Conservation (phyloP, 805 yeast species). For the Candida ovalis region DNA sequence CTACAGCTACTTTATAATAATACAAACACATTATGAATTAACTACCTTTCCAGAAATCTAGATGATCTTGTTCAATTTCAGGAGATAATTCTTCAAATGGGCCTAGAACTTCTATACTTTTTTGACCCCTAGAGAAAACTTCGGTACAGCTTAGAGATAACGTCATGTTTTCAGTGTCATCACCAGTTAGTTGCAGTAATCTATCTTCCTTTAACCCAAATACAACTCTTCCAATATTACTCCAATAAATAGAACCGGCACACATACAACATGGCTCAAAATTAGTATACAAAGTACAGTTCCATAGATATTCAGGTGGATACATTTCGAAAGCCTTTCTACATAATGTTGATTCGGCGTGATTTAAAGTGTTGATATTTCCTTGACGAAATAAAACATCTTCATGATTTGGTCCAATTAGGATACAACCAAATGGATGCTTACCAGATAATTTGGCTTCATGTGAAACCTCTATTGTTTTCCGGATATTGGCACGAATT, state of each 20-base stretch:
- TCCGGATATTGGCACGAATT: slow-evolving; percentile 6
- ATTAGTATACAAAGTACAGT: slow-evolving; percentile 28
- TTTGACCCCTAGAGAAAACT: slow-evolving; percentile 24
- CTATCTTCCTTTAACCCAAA: slow-evolving; percentile 22
- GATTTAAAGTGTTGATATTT: slow-evolving; percentile 28
- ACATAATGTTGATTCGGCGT: slow-evolving; percentile 28
- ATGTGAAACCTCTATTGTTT: slow-evolving; percentile 17
- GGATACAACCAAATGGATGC: slow-evolving; percentile 29
- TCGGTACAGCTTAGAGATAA: slow-evolving; percentile 19
- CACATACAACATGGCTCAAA: slow-evolving; percentile 33
- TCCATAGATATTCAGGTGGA: slow-evolving; percentile 24
- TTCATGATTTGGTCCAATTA: slow-evolving; percentile 25
- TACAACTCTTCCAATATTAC: slow-evolving; percentile 26
- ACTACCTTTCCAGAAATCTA: slow-evolving; percentile 20
- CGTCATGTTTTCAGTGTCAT: slow-evolving; percentile 27
- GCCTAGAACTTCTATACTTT: slow-evolving; percentile 25
- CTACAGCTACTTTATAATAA: too few relatives aligned
- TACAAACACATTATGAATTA: not conserved
- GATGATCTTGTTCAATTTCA: slow-evolving; percentile 23
- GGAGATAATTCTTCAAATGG: slow-evolving; percentile 22
- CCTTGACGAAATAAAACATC: slow-evolving; percentile 25
- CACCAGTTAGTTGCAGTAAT: slow-evolving; percentile 23
- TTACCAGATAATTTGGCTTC: slow-evolving; percentile 19
- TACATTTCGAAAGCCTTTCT: slow-evolving; percentile 18
- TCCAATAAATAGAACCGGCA: slow-evolving; percentile 29